Base-by-base conservation (phyloP, 2,329 filamentous ascomycete genomes). In the Sordariomycetes sp. region DNA sequence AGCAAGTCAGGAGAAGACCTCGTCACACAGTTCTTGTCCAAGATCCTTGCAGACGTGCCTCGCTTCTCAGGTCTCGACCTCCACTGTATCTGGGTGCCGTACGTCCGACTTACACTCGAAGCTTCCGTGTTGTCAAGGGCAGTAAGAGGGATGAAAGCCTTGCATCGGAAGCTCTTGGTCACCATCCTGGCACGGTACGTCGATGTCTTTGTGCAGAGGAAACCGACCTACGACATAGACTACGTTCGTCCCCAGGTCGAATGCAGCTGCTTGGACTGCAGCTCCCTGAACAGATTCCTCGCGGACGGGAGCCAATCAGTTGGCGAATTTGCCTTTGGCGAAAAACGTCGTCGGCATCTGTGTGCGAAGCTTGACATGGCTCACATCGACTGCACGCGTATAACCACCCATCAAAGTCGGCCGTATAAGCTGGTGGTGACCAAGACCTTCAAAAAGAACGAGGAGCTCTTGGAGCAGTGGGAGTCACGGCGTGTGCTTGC, bases 211-310 rank as follows among this genome's bases (percentile, higher is more conserved):
- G n/a, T n/a, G n/a, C n/a, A n/a, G n/a, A n/a, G 12, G 17, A 10
- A 12, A 14, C 30, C 30, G 9, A 6, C 14, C 0, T 17, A 34
- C 4, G 14, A 39, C 16, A 20, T 3, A 3, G 37, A 26, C 24
- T 21, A 43, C 4, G 32, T n/a, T 4, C 34, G 39, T 10, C 30
- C 19, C 8, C 11, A 12, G 4, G 39, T 46, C 19, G 2, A 12
- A 8, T 55, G 51, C 35, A 1, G 2, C 6, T 57, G 55, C 26
- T 0, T 0, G 6, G 44, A 51, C 30, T 59, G 55, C 35, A 4
- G 3, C 2, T 0, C 4, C 1, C 37, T 59, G 6, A 51, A 50
- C 32, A 5, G 2, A 0, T 58, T 58, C 38, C 49, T 58, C 10
- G 15, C 17, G 8, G 27, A 39, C 18, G 32, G 37, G 10, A 14